Conservation (phyloP, 1,284 basidiomycete species). For the Nidula niveotomentosa region DNA sequence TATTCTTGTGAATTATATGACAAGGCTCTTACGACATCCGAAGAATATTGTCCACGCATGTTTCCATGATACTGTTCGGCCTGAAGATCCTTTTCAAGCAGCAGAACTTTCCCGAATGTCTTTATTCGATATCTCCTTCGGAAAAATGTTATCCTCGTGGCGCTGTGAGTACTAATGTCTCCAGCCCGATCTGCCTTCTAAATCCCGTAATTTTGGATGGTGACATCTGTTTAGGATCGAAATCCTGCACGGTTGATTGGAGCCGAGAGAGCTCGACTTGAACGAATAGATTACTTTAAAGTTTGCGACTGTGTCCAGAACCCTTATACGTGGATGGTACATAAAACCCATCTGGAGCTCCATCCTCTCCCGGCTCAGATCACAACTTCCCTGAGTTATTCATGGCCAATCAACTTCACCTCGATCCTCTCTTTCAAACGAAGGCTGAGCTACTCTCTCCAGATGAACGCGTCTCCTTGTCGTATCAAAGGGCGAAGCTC, state of each 20-base stretch:
- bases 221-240: conserved; percentile 7
- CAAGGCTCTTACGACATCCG: background rate
- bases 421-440: conserved; percentile 43
- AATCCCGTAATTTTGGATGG: background rate
- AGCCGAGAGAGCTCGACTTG: conserved; percentile 4
- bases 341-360: conserved; percentile 17
- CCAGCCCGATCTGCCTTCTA: background rate
- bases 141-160: conserved; percentile 1
- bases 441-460: conserved; percentile 39
- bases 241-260: conserved; percentile 8
- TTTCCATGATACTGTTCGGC: background rate
- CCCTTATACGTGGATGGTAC: conserved; percentile 9
- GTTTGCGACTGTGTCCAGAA: background rate
- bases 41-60: background rate
- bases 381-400: conserved; percentile 7
- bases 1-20: background rate
- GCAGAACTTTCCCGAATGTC: background rate
- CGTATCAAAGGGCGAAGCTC: conserved; percentile 45
- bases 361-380: conserved; percentile 5
- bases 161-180: conserved; percentile 2
- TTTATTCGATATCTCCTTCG: conserved; percentile 7
- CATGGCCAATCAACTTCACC: conserved; percentile 37
- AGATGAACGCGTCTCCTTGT: conserved; percentile 44
- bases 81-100: conserved; percentile 4
- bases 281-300: background rate